Base-by-base conservation (phyloP, 441 rosid species). In the Theobroma grandiflorum region DNA sequence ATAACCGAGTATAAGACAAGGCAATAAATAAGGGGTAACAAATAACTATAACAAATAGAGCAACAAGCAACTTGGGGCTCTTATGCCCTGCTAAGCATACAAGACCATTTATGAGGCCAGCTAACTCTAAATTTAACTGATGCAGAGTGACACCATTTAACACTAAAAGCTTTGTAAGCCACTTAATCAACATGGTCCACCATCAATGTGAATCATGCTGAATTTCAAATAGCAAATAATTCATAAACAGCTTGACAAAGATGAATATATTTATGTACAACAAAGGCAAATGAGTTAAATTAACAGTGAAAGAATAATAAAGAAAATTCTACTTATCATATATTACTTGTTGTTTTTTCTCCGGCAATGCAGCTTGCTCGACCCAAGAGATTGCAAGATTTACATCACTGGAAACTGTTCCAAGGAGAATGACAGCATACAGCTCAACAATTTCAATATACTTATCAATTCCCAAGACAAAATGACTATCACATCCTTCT, bases 281-380 rank as follows among this genome's bases (percentile, higher is more conserved):
- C 14, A 77, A 37, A 37, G 26, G 31, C 49, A 6, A 20, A 3
- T 8, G 8, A n/a, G 18, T 55, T 63, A 45, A 62, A 38, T 31
- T 40, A 72, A 49, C 47, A 20, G 73, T 38, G 26, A 14, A 1
- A 8, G 2, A 72, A 72, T 38, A 53, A 26, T 22, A 37, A 76
- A 53, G 75, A 65, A 80, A 47, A 69, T 65, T 52, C 8, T 40
- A 66, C 33, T 35, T 26, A 59, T 26, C 53, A 55, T 72, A 43
- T 12, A 59, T 78, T 87, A 94, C 99, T 94, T 90, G 96, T 76
- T 89, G 87, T 79, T 83, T 90, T 78, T 90, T 94, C 77, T 91
- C 96, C 11, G 98, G 95, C 80, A 96, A 62, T 61, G 86, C 83
- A 85, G 97, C 93, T 81, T 91, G 86, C 88, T 94, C 97, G 63